These are phyloP conservation scores for Candida odintsovae DNA, from an alignment of 805 yeast genomes.

Conservation along the genomic window DNA sequence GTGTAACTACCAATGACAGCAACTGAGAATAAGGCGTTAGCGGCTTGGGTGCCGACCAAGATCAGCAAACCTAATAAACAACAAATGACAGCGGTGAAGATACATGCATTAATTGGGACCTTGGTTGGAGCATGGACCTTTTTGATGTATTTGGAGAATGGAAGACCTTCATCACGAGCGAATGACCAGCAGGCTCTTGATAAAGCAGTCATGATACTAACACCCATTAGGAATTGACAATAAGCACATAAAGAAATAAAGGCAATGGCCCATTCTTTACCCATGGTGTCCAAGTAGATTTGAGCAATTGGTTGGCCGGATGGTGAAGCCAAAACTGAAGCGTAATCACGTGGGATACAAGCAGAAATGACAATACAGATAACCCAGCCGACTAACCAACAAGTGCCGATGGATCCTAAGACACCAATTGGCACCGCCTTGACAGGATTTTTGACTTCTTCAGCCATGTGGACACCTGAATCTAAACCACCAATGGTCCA, in stretches of 20 bases:
- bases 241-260: conserved; percentile 51
- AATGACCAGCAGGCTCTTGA: conserved; percentile 74
- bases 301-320: conserved; percentile 63
- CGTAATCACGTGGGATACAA: conserved; percentile 32
- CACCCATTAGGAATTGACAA: conserved; percentile 64
- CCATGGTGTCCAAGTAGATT: conserved; percentile 53
- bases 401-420: conserved; percentile 46
- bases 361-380: conserved; percentile 50
- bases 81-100: conserved; percentile 46
- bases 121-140: conserved; percentile 46
- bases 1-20: conserved; percentile 57
- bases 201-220: conserved; percentile 54
- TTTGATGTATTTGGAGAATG: conserved; percentile 47
- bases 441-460: conserved; percentile 60
- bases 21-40: conserved; percentile 60
- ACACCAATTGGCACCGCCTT: conserved; percentile 61
- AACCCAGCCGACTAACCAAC: conserved; percentile 53
- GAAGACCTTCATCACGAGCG: conserved; percentile 74
- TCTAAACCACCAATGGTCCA: conserved; percentile 77
- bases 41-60: conserved; percentile 53
- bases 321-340: conserved; percentile 25
- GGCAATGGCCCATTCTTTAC: conserved; percentile 59
- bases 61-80: conserved; percentile 51
- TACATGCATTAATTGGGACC: conserved; percentile 59
- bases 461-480: conserved; percentile 66